Conservation (phyloP, 23 red algal species). For the Gracilaria caudata region DNA sequence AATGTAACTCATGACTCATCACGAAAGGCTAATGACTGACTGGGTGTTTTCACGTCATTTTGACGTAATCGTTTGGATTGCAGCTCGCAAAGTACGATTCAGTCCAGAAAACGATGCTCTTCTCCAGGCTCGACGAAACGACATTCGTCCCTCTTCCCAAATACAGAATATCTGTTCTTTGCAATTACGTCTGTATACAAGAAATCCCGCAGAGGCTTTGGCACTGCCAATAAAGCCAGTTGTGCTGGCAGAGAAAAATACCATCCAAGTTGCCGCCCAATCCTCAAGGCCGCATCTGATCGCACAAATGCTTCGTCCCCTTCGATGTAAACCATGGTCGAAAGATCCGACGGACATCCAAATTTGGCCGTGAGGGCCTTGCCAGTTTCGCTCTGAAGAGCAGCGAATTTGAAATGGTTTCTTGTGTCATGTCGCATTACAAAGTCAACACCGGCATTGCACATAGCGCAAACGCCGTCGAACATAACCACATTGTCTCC, state of each 20-base stretch:
- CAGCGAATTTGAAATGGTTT: conserved; percentile 68
- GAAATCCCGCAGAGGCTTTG: conserved; percentile 48
- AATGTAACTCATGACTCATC: too few species aligned
- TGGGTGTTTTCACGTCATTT: neutral
- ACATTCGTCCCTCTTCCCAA: conserved; percentile 74
- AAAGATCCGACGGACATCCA: conserved; percentile 60
- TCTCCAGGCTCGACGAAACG: conserved; percentile 61
- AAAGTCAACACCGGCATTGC: conserved; percentile 75
- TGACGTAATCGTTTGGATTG: neutral
- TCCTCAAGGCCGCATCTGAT: conserved; percentile 59
- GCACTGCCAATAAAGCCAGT: conserved; percentile 43
- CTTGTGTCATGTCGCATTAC: conserved; percentile 49
- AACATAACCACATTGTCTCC: conserved; percentile 69
- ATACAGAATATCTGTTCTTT: conserved; percentile 69
- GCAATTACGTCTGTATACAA: conserved; percentile 68
- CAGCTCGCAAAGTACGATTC: neutral
- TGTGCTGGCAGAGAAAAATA: conserved; percentile 41
- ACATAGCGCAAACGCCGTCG: conserved; percentile 76
- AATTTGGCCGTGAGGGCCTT: conserved; percentile 58
- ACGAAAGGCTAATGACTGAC: neutral
- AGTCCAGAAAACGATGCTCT: conserved; percentile 65
- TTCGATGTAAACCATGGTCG: conserved; percentile 76
- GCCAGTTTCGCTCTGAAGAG: conserved; percentile 64
- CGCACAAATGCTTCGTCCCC: conserved; percentile 51
- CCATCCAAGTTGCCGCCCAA: conserved; percentile 50